Conservation (phyloP, 1,284 basidiomycete species). For the Fistulina hepatica region DNA sequence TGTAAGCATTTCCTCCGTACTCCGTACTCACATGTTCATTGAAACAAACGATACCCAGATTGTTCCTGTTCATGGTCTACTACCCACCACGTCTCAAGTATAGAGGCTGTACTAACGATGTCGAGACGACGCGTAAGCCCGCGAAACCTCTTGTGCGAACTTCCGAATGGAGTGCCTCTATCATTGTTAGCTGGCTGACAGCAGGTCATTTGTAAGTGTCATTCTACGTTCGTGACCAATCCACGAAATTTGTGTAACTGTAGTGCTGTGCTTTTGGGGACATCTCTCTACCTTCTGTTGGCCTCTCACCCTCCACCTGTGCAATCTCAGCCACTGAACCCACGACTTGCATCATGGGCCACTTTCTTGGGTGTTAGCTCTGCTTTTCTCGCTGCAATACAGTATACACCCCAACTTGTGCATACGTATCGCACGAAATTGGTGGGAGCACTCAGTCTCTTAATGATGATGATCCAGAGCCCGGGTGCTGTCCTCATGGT, state of each 20-base stretch:
- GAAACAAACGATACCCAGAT: slow-evolving; percentile 31
- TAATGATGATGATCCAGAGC: slow-evolving; percentile 92
- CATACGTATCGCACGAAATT: slow-evolving; percentile 72
- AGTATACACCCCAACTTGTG: slow-evolving; percentile 82
- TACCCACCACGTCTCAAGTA: slow-evolving; percentile 81
- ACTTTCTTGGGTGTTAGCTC: slow-evolving; percentile 82
- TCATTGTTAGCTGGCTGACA: slow-evolving; percentile 65
- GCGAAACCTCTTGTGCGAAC: slow-evolving; percentile 42
- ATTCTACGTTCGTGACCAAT: slow-evolving; percentile 11
- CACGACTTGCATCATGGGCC: slow-evolving; percentile 47
- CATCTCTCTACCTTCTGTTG: slow-evolving; percentile 43
- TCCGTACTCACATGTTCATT: background rate
- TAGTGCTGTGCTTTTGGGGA: background rate
- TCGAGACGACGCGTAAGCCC: slow-evolving; percentile 32
- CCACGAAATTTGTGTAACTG: slow-evolving; percentile 13
- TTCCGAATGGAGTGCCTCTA: slow-evolving; percentile 66
- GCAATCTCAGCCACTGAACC: slow-evolving; percentile 25
- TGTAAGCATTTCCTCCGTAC: slow-evolving; percentile 44
- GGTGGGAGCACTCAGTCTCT: slow-evolving; percentile 87
- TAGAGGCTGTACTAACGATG: slow-evolving; percentile 15
- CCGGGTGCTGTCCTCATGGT: slow-evolving; percentile 89
- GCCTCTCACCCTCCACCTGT: slow-evolving; percentile 32
- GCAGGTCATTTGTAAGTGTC: slow-evolving; percentile 62
- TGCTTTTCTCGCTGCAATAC: slow-evolving; percentile 66
- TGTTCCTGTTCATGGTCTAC: slow-evolving; percentile 87